Base-by-base conservation (phyloP, 2,329 filamentous ascomycete genomes). In the Sarocladium kiliense region DNA sequence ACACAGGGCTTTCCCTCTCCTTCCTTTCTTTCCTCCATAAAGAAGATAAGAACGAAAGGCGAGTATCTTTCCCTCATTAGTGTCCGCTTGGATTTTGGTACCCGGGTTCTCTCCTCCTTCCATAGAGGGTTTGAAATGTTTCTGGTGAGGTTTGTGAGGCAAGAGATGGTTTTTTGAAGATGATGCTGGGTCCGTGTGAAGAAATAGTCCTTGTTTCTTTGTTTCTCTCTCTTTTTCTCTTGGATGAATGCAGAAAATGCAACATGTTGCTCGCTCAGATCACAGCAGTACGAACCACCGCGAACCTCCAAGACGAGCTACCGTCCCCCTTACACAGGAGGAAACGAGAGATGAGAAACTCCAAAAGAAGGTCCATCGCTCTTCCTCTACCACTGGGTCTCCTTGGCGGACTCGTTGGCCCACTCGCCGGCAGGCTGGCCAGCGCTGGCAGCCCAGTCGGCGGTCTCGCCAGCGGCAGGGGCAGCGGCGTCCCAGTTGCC, bases 51-150 rank as follows among this genome's bases (percentile, higher is more conserved):
- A 44, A 56, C 57, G 70, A 67, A 61, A 57, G 64, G 73, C 71
- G 82, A 91, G 87, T 96, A 91, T 97, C 93, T 97, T 97, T 97
- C 93, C 93, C 91, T 97, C 92, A 88, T 97, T 81, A 97, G 91
- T 87, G 85, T 87, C 79, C 75, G 26, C 14, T n/a, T 30, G 34
- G 21, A 53, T 53, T 53, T 51, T 51, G 27, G 11, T 39, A 53
- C 50, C 80, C 80, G 83, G 84, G 67, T 79, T 79, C 76, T 74
- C 78, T 74, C 76, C 74, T 64, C 61, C 60, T 61, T 61, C 62
- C 61, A 60, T 21, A 45, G 23, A 25, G 16, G 25, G n/a, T 49
- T 23, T 44, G 21, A 41, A 6, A 25, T 11, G 18, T 44, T 25
- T 50, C 16, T 50, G n/a, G 7, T 50, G 26, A 19, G 26, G 23